Evolutionary conservation across 2,329 filamentous ascomycete genomes (phyloP).

Genomic region (Alternaria triticina): DNA sequence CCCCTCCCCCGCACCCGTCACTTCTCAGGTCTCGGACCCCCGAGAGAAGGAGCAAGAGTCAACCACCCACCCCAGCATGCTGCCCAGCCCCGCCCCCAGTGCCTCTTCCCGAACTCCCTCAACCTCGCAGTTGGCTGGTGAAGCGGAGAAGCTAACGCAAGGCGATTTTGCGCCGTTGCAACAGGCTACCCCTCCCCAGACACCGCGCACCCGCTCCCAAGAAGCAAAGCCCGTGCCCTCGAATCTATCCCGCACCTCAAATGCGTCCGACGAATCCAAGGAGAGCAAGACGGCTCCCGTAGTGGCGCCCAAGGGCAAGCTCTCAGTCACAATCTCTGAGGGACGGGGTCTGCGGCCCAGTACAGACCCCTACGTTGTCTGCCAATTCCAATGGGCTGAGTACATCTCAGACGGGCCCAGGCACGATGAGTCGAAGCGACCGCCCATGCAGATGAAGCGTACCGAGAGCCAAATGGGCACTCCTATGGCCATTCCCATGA

Average conservation of each 20-base stretch:
- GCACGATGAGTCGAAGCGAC: slow-evolving; percentile 58
- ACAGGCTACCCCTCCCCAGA: slow-evolving; percentile 93
- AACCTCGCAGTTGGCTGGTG: slow-evolving; percentile 69
- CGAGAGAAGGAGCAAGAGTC: slow-evolving; percentile 35
- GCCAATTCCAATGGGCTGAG: slow-evolving; percentile 95
- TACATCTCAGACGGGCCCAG: slow-evolving; percentile 89
- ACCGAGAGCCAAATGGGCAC: slow-evolving; percentile 82
- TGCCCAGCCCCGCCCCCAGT: slow-evolving; percentile 57
- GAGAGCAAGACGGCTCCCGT: slow-evolving; percentile 60
- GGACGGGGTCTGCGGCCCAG: slow-evolving; percentile 82
- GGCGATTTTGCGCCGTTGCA: slow-evolving; percentile 64
- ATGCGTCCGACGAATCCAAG: slow-evolving; percentile 52
- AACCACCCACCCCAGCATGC: slow-evolving; percentile 57
- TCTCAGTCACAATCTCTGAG: slow-evolving; percentile 87
- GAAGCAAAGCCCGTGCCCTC: slow-evolving; percentile 55
- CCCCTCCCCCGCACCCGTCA: slow-evolving; percentile 45
- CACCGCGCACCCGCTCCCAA: slow-evolving; percentile 83
- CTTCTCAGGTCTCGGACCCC: slow-evolving; percentile 28
- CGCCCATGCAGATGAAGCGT: slow-evolving; percentile 61
- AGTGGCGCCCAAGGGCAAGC: slow-evolving; percentile 80
- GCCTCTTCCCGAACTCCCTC: slow-evolving; percentile 55
- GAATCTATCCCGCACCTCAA: slow-evolving; percentile 60
- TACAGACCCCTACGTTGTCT: slow-evolving; percentile 92
- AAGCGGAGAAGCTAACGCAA: slow-evolving; percentile 88
- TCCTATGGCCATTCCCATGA: slow-evolving; percentile 95